Conservation (phyloP, 306 rosid genomes). For the Heteromeles arbutifolia region DNA sequence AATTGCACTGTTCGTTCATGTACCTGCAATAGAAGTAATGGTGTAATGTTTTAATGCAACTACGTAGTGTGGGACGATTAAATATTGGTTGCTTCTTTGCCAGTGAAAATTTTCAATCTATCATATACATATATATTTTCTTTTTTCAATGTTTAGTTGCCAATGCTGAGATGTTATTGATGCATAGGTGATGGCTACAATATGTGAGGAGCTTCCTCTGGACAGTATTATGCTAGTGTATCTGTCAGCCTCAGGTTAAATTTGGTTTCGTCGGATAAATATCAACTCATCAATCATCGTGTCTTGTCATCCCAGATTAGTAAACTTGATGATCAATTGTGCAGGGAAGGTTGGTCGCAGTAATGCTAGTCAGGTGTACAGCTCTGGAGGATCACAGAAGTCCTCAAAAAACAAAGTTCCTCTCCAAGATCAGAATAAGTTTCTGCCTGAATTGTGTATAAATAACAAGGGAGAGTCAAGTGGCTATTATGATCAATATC, state of each 20-base stretch:
- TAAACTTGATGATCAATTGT: conserved; percentile 30
- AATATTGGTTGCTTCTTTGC: background rate
- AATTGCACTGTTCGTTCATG: background rate
- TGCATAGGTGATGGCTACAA: conserved; percentile 83
- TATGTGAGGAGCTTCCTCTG: conserved; percentile 88
- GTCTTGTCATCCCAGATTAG: conserved; percentile 25
- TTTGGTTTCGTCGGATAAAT: conserved; percentile 20
- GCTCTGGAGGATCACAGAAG: conserved; percentile 54
- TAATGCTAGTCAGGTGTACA: conserved; percentile 45
- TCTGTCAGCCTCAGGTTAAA: conserved; percentile 85
- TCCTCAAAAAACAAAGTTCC: conserved; percentile 48
- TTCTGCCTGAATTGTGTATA: conserved; percentile 43
- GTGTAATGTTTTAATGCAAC: background rate
- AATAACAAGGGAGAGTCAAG: conserved; percentile 55
- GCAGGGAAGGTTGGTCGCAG: conserved; percentile 66
- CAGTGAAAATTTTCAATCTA: background rate
- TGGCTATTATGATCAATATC: conserved; percentile 51
- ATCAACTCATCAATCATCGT: background rate
- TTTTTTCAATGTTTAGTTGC: background rate
- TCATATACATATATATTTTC: background rate
- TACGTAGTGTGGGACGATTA: background rate
- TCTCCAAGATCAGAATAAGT: conserved; percentile 46
- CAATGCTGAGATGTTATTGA: conserved; percentile 23
- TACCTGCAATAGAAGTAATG: background rate
- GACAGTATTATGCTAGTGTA: conserved; percentile 79